Evolutionary conservation across 73 alveolate genomes (phyloP), one percentile per base, ranked within the genome.

Genomic region (Stentor roeselii): DNA sequence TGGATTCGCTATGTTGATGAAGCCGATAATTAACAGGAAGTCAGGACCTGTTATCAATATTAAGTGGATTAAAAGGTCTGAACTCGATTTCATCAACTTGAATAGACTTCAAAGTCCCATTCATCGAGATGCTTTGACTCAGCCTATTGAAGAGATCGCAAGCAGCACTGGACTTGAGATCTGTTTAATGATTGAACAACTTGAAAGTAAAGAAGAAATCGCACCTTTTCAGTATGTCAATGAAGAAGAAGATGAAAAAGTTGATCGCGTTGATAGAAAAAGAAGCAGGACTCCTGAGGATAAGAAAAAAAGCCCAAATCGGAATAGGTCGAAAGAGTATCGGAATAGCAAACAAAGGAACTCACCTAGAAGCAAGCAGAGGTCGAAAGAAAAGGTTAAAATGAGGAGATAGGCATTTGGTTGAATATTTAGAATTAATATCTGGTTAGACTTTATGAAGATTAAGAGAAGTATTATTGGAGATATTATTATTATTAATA

Each of bases 21-120:
- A 36, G 21, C 80, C 80, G 11, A 34, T 67, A 15, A 67, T 67
- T 30, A 36, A 67, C 34, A 67, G 37, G 41, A 67, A 67, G 34
- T 34, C 37, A 67, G 37, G 80, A 21, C 42, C n/a, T 36, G n/a
- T 67, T 67, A 67, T 67, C 41, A 67, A 32, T 67, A 32, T 67
- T 21, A 67, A 67, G 41, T 67, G 80, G 80, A 21, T 67, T 67
- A 67, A 40, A 67, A 67, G 80, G 41, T 36, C 80, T 67, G 80
- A 67, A 14, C 27, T 67, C 15, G 37, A 27, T 32, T 67, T 67
- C 34, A 40, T 34, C 27, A 27, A 67, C 34, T 27, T 2, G 41
- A 21, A 34, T 1, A 36, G 37, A 27, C 80, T 67, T 21, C 41
- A 67, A 27, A 21, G 34, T 67, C 80, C 80, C 27, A 67, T 67